These are phyloP conservation scores for Cephaloascus fragrans DNA, from an alignment of 805 yeast species.

Conservation along the genomic window DNA sequence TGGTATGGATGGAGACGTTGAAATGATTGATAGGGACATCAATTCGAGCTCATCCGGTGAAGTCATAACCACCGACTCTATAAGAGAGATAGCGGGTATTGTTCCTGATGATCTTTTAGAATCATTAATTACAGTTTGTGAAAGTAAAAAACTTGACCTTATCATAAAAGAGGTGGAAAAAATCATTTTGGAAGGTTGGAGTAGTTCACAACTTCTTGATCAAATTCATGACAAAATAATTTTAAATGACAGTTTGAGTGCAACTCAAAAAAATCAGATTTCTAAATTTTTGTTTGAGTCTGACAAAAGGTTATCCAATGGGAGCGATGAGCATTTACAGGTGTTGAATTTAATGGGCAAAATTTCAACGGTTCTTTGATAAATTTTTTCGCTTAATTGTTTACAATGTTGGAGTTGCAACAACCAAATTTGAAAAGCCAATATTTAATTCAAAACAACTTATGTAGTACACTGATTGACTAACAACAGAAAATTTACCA, in stretches of 20 bases:
- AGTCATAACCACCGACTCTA: slow-evolving; percentile 32
- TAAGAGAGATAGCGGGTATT: slow-evolving; percentile 71
- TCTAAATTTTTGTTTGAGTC: slow-evolving; percentile 61
- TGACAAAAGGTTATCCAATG: slow-evolving; percentile 68
- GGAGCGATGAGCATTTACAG: slow-evolving; percentile 84
- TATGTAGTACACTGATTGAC: too few relatives aligned
- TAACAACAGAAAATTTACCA: too few relatives aligned
- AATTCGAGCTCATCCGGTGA: slow-evolving; percentile 10
- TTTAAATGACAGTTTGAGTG: slow-evolving; percentile 37
- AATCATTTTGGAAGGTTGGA: slow-evolving; percentile 63
- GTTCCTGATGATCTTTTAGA: slow-evolving; percentile 43
- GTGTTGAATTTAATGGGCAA: slow-evolving; percentile 53
- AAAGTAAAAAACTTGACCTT: slow-evolving; percentile 13
- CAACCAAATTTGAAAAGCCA: too few relatives aligned
- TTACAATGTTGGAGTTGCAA: too few relatives aligned
- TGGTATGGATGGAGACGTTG: slow-evolving; percentile 22
- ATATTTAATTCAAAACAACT: too few relatives aligned
- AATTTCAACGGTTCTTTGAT: slow-evolving; percentile 29
- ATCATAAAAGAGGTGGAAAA: slow-evolving; percentile 36
- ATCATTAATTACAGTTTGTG: slow-evolving; percentile 24
- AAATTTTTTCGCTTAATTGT: too few relatives aligned
- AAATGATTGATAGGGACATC: slow-evolving; percentile 11
- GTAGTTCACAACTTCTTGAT: slow-evolving; percentile 59
- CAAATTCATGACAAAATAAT: slow-evolving; percentile 66
- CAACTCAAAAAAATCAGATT: slow-evolving; percentile 53